Base-by-base conservation (phyloP, 805 yeast genomes). In the Hanseniaspora vineae region DNA sequence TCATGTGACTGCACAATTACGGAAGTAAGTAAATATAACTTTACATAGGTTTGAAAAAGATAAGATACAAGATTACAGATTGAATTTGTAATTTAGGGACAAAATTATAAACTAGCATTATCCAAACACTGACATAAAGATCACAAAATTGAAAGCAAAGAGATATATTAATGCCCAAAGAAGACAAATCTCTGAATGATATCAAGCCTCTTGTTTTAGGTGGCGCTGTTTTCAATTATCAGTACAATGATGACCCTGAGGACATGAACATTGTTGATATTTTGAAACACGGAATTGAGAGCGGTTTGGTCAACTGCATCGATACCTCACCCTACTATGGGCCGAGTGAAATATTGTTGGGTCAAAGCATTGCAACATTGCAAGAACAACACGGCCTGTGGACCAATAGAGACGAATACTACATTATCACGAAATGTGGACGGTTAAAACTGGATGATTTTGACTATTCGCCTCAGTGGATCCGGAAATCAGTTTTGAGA, bases 251-350 rank as follows among this genome's bases (percentile, higher is more conserved):
- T 11, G 74, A 84, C 55, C 95, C 95, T 1, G 68, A 69, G 35
- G 56, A 66, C 0, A 54, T 85, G 40, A 82, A 86, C 1, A 71
- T 80, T 11, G 67, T 65, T 11, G 78, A 75, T 0, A 73, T 89
- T 45, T 54, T 89, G 18, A 59, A 66, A 44, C 56, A 61, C 13
- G 92, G 89, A 0, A 80, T 89, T 55, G 64, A 68, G 18, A 58
- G 69, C 23, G 96, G 96, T 0, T 13, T 42, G 3, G 67, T 86
- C 50, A 73, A 71, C 43, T 92, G 95, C 1, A 69, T 89, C 35
- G 97, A 89, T 59, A 87, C 97, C 0, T 84, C 96, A 0, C 96
- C 97, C 3, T 88, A 85, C 65, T 89, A 89, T 60, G 97, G 97
- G 0, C 86, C 86, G 0, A 84, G 95, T 5, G 97, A 89, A 58